Percentiles rank a stretch among this genome's conserved stretches.
Conservation (phyloP, 179 eudicot genomes). For the Beta corolliflora region DNA sequence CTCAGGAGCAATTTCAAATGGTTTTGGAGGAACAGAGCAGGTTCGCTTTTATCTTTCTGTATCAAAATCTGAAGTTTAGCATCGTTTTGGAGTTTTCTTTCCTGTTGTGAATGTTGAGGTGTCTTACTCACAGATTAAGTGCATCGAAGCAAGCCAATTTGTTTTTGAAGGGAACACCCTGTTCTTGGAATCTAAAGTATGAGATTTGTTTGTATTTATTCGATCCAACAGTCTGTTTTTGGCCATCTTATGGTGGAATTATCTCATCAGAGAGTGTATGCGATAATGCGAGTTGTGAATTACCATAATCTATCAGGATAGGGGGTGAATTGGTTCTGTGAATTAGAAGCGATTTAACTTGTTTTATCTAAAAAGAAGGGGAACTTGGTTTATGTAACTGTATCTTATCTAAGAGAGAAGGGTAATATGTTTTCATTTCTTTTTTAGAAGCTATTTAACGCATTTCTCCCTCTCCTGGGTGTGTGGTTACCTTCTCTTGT, state of each 20-base stretch:
- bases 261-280: neutral
- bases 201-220: neutral
- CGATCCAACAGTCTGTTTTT: neutral
- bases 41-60: constrained; percentile 28
- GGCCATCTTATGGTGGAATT: neutral
- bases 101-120: constrained; percentile 1
- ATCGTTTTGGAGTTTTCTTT: neutral
- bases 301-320: neutral
- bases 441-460: neutral
- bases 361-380: neutral
- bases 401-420: neutral
- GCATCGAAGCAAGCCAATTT: neutral
- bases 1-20: constrained; percentile 98
- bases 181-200: neutral
- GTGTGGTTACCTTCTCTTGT: neutral
- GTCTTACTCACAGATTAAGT: neutral
- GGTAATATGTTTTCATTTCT: neutral
- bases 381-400: neutral
- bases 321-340: neutral
- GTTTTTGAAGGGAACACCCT: neutral
- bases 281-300: neutral
- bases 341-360: neutral
- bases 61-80: neutral
- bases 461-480: neutral
- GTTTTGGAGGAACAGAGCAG: constrained; percentile 98